Evolutionary conservation across 345 rosid species (phyloP).

Genomic region (Angophora floribunda): DNA sequence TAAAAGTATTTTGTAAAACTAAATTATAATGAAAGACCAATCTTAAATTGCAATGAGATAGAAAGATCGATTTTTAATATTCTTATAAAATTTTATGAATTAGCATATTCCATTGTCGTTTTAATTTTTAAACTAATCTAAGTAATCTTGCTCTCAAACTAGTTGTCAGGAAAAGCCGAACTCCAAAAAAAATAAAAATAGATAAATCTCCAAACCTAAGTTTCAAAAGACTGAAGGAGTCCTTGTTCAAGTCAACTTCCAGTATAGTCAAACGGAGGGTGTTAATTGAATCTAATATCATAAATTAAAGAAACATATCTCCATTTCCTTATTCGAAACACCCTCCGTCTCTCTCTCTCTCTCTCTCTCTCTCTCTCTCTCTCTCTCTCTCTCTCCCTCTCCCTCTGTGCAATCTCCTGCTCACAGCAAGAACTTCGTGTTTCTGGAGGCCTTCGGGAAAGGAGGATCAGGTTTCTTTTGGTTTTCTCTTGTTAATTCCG

Average conservation of each 20-base stretch:
- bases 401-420: background rate
- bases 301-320: background rate
- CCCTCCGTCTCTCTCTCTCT: background rate
- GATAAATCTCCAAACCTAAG: background rate
- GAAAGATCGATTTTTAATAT: no score
- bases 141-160: background rate
- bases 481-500: background rate
- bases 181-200: no score
- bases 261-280: background rate
- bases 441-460: background rate
- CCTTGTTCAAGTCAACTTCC: background rate
- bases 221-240: background rate
- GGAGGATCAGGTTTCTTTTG: background rate
- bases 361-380: no score
- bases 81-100: background rate
- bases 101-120: background rate
- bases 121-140: background rate
- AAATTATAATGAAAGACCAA: background rate
- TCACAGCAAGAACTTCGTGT: background rate
- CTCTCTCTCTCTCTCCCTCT: background rate
- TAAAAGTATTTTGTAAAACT: background rate
- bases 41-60: no score
- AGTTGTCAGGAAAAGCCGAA: no score
- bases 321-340: background rate
- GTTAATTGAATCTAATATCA: background rate